These are phyloP conservation scores for Penicillium tannophilum DNA, from an alignment of 495 filamentous ascomycete species.

Conservation along the genomic window DNA sequence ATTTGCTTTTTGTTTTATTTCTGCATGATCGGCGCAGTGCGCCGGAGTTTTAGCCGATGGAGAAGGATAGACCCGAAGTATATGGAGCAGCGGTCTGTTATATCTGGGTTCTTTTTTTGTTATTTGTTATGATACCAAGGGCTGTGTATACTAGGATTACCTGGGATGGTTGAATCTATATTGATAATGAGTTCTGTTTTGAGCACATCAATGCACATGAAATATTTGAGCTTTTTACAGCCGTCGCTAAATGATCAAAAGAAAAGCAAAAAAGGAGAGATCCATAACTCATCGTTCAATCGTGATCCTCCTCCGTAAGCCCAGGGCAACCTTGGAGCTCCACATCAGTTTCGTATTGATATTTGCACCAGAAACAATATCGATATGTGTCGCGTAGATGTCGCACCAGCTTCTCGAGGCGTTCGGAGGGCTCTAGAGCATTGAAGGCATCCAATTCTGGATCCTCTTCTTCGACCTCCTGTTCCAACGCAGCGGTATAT, in stretches of 20 bases:
- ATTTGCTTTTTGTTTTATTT: slow-evolving; percentile 13
- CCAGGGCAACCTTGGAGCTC: slow-evolving; percentile 91
- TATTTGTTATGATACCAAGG: slow-evolving; percentile 31
- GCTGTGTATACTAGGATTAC: slow-evolving; percentile 29
- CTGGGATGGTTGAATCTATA: slow-evolving; percentile 15
- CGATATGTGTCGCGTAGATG: slow-evolving; percentile 68
- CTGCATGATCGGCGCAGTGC: slow-evolving; percentile 21
- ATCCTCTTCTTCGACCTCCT: slow-evolving; percentile 83
- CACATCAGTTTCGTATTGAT: slow-evolving; percentile 60
- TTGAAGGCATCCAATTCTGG: slow-evolving; percentile 84
- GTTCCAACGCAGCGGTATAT: slow-evolving; percentile 49
- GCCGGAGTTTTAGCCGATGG: neutral
- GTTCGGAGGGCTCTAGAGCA: slow-evolving; percentile 62
- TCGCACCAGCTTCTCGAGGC: slow-evolving; percentile 61
- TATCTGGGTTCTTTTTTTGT: slow-evolving; percentile 1
- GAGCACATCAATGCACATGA: slow-evolving; percentile 4
- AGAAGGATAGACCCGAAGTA: slow-evolving; percentile 1
- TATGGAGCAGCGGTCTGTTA: slow-evolving; percentile 8
- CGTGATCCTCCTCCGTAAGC: slow-evolving; percentile 87
- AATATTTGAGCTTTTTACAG: neutral
- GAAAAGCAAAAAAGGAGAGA: neutral
- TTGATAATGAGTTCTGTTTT: slow-evolving; percentile 16
- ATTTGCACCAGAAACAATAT: slow-evolving; percentile 99
- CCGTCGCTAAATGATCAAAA: slow-evolving; percentile 1
- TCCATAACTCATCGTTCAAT: slow-evolving; percentile 43